Percentiles rank a stretch among this genome's conserved stretches.
These are phyloP conservation scores for Asterionellopsis glacialis DNA, from an alignment of 108 stramenopile species.

Conservation along the genomic window DNA sequence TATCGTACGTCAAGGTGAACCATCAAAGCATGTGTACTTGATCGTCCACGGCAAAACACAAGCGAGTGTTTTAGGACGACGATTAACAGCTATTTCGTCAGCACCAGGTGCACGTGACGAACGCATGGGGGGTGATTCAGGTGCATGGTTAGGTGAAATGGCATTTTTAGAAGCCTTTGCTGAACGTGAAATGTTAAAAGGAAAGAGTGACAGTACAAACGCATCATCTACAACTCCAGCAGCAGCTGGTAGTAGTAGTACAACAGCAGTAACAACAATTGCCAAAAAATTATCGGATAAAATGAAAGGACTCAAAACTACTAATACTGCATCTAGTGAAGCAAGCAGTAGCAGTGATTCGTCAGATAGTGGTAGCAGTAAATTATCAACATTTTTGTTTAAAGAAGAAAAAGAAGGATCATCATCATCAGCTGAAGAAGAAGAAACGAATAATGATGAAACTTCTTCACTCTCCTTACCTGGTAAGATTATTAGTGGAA, in stretches of 20 bases:
- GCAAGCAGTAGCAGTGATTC: no score
- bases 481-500: no score
- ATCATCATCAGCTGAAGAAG: neutral
- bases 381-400: no score
- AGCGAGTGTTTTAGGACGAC: conserved; percentile 51
- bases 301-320: no score
- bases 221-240: no score
- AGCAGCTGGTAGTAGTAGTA: no score
- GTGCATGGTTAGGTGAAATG: conserved; percentile 86
- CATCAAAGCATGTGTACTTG: conserved; percentile 48
- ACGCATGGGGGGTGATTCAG: conserved; percentile 58
- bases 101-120: conserved; percentile 25
- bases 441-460: neutral
- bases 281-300: no score
- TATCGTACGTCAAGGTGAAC: conserved; percentile 46
- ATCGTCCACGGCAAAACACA: conserved; percentile 60
- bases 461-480: no score
- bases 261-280: no score
- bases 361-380: no score
- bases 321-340: no score
- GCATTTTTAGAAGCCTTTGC: conserved; percentile 61
- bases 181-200: conserved; percentile 25
- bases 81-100: conserved; percentile 61
- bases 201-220: no score
- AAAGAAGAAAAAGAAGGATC: neutral